Base-by-base conservation (phyloP, 2,329 filamentous ascomycete species). In the Neofusicoccum umdonicola region DNA sequence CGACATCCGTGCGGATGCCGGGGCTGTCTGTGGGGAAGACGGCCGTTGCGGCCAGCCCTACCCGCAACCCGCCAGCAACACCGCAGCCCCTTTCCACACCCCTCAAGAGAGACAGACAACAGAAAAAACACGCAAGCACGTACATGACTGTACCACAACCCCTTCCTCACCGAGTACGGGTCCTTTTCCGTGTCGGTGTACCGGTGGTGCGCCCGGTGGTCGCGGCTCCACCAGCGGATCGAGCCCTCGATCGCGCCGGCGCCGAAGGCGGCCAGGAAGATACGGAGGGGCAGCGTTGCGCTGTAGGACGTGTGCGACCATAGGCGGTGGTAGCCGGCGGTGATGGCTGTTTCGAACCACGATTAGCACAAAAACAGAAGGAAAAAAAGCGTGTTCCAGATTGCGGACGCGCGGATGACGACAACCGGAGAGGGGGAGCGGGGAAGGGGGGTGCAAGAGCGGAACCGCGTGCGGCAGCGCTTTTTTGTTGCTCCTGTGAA, bases 131-230 rank as follows among this genome's bases (percentile, higher is more conserved):
- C n/a, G n/a, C n/a, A 22, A 17, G 17, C 22, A 27, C 54, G 35
- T 51, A 65, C 63, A 9, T 66, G 65, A 22, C 47, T 63, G 34
- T 64, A 66, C 61, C 60, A 80, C 57, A 95, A 85, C 70, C 92
- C 92, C 84, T 96, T 96, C 81, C 91, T 89, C 71, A 96, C 92
- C 27, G 90, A 93, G 83, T 96, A 96, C 57, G 92, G 92, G 71
- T 96, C 92, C 83, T 95, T 95, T 42, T 93, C 90, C 73, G 92
- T 96, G 76, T 96, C 92, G 82, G 92, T 96, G 78, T 95, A 96
- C 72, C 92, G 87, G 84, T 96, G 92, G 79, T 96, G 92, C 73
- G 91, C 90, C 70, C 92, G 89, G 82, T 96, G 92, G 75, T 90
- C 91, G 72, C 90, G 87, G 67, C 91, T 88, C 92, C 92, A 96